Base-by-base conservation (phyloP, 176 grass and related monocot species). In the Luzula sylvatica region DNA sequence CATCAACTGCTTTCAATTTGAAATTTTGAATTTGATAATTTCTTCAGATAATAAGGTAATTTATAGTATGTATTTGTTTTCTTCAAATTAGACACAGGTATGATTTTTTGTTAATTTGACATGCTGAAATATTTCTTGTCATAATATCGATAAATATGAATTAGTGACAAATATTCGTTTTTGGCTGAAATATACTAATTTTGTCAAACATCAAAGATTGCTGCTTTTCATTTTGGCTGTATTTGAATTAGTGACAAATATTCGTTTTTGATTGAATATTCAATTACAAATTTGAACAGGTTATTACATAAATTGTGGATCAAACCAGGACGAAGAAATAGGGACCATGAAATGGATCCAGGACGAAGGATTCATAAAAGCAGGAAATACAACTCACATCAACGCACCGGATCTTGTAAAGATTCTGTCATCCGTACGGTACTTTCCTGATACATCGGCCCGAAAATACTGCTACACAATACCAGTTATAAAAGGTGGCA, bases 281-380 rank as follows among this genome's bases (percentile, higher is more conserved):
- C n/a, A n/a, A n/a, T n/a, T n/a, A n/a, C n/a, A n/a, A n/a, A n/a
- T n/a, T n/a, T n/a, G n/a, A 8, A 14, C 32, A 80, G 76, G 92
- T 53, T 90, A 86, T 76, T 87, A 77, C 68, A 90, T 98, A 64
- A 90, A 72, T 58, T 98, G 85, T 50, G 92, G 92, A 2, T 47
- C 81, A 17, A 58, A 43, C 38, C 65, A 86, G 70, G 81, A 86
- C 16, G 51, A 75, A 42, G 58, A 67, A 35, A 23, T 49, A 1
- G 85, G 92, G 42, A 73, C 45, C 55, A 75, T 98, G 65, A 52
- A 15, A 69, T 87, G 92, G 92, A 67, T 75, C 3, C 23, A 42
- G 17, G 92, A 98, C 50, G 64, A 71, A 29, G 72, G 75, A 0
- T 98, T 90, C 72, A 65, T 74, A 59, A 28, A 55, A 49, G 77